Base-by-base conservation (phyloP, 2,329 filamentous ascomycete genomes). In the Beauveria medogensis region DNA sequence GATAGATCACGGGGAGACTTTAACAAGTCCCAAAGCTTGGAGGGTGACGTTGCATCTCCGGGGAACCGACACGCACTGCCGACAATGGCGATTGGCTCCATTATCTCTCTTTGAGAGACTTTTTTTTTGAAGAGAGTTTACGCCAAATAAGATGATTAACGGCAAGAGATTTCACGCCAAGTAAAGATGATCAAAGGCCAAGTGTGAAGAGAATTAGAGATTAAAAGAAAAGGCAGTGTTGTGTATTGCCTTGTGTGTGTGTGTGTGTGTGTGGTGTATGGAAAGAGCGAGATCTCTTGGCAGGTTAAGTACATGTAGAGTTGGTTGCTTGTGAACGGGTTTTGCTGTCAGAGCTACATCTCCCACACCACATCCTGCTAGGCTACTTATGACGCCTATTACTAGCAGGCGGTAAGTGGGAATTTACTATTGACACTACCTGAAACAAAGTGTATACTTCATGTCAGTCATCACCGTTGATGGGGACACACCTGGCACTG, bases 1-100 rank as follows among this genome's bases (percentile, higher is more conserved):
- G 61, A 55, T 3, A 72, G 62, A 51, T 70, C 68, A 22, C 63
- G 61, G 7, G 63, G 63, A n/a, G 43, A 6, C 10, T 22, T 47
- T 2, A 64, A 30, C 1, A 64, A 26, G 7, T 64, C 60, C 63
- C 63, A 64, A 3, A 64, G 50, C 26, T n/a, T 16, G 2, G 63
- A 64, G 4, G 62, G 62, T 5, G 40, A 56, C 7, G 50, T 58
- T 8, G 41, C 59, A 8, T 54, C 37, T 24, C 63, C 63, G 1
- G 62, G 62, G 22, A 64, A 64, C 2, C 63, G 63, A 43, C 59
- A 64, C 9, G 55, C 60, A 20, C 53, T 64, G 20, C 63, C 63
- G 14, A 64, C 57, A 10, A 64, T 62, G 43, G 63, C 63, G 6
- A 64, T 64, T 2, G 62, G 63, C 41, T 60, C 57, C 47, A 50